Evolutionary conservation across 805 yeast species (phyloP).

Genomic region (Suhomyces sp.): DNA sequence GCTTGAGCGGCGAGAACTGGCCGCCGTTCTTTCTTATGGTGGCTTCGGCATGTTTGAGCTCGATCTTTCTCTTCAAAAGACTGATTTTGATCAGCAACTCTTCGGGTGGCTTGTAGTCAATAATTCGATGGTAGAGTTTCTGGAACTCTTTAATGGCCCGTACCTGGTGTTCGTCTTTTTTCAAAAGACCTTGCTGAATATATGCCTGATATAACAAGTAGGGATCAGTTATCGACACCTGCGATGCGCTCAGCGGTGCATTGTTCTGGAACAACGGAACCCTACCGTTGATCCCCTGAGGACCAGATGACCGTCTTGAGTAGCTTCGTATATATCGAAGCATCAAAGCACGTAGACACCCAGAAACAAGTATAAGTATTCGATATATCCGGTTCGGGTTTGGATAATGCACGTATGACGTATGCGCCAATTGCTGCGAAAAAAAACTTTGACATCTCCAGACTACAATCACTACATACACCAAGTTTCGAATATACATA

Average conservation of each 20-base stretch:
- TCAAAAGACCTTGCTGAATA: conserved; percentile 48
- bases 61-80: conserved; percentile 32
- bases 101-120: conserved; percentile 57
- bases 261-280: conserved; percentile 20
- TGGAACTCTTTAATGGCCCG: conserved; percentile 63
- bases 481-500: too few species aligned
- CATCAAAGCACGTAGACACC: too few species aligned
- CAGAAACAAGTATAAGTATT: too few species aligned
- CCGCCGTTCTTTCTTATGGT: conserved; percentile 11
- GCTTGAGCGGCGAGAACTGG: conserved; percentile 5
- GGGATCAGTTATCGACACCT: conserved; percentile 61
- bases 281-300: conserved; percentile 40
- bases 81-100: conserved; percentile 46
- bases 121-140: conserved; percentile 53
- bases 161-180: conserved; percentile 57
- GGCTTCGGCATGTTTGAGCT: conserved; percentile 28
- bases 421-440: conserved; percentile 4
- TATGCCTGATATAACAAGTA: conserved; percentile 52
- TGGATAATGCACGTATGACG: conserved; percentile 2
- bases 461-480: too few species aligned
- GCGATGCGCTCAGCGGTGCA: neutral
- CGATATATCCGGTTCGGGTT: neutral
- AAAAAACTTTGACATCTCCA: too few species aligned
- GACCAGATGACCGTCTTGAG: conserved; percentile 21
- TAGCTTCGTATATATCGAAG: neutral